A percentile compares a stretch with the other conserved stretches of the same genome.
Evolutionary conservation across 768 basidiomycete species (phyloP).

Genomic region (Leccinellum luteum): DNA sequence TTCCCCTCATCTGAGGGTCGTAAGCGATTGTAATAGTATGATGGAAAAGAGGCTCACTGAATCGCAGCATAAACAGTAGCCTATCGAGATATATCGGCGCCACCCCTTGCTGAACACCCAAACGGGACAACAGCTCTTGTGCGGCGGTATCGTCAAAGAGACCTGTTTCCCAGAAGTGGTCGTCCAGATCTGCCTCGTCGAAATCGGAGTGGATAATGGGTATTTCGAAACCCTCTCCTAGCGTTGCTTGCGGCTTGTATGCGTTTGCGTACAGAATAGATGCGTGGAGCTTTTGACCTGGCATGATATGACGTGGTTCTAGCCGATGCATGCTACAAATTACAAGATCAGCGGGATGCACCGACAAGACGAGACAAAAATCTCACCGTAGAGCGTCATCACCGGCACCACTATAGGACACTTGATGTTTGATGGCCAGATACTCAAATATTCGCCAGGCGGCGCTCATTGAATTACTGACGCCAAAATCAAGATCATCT

Average conservation of each 20-base stretch:
- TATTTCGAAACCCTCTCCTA: not conserved
- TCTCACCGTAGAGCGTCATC: not conserved
- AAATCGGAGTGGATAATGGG: not conserved
- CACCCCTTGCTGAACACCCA: not conserved
- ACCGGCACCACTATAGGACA: not conserved
- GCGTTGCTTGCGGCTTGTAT: not conserved
- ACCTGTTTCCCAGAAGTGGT: constrained; percentile 10
- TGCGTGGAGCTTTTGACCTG: not conserved
- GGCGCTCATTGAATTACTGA: not conserved
- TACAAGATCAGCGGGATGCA: not conserved
- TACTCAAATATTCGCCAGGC: not conserved
- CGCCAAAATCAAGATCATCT: not conserved
- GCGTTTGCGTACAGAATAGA: not conserved
- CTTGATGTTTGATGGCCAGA: not conserved
- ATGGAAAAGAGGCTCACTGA: not conserved
- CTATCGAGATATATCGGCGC: not conserved
- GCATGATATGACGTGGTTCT: constrained; percentile 11
- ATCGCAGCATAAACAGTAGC: not conserved
- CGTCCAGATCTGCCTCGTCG: not conserved
- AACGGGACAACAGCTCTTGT: not conserved
- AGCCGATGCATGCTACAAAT: not conserved
- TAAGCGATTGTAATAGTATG: not conserved
- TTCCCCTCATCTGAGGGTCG: not conserved
- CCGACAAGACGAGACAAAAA: not conserved
- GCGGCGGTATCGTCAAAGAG: constrained; percentile 8